Conservation (phyloP, 2,329 filamentous ascomycete genomes). For the Pestalotiopsis sp. region DNA sequence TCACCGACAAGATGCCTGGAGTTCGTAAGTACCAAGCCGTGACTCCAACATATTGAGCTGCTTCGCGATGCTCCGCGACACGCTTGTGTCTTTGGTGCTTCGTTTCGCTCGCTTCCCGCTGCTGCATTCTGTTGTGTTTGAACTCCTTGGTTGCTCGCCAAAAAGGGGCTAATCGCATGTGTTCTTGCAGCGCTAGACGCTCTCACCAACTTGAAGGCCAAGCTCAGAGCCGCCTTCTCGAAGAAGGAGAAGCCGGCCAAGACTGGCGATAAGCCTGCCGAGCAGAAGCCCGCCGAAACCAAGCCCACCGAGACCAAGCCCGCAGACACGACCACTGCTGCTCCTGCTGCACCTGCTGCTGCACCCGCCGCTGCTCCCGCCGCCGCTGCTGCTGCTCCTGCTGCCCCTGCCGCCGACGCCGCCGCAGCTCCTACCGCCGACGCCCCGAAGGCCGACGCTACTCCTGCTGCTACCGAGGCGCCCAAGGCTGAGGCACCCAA, state of each 20-base stretch:
- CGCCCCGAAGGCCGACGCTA: constrained; percentile 9
- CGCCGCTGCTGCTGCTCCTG: constrained; percentile 16
- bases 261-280: constrained; percentile 34
- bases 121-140: neutral
- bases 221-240: constrained; percentile 57
- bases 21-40: constrained; percentile 46
- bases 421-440: constrained; percentile 17
- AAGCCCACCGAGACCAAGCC: constrained; percentile 19
- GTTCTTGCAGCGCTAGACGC: constrained; percentile 46
- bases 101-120: neutral
- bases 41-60: neutral
- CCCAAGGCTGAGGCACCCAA: constrained; percentile 24
- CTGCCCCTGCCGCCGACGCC: constrained; percentile 19
- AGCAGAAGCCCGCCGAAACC: constrained; percentile 18
- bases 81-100: neutral
- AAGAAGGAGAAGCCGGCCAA: constrained; percentile 40
- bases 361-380: constrained; percentile 19
- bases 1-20: constrained; percentile 48
- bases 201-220: constrained; percentile 58
- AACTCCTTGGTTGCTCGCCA: neutral
- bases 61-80: neutral
- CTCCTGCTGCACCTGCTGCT: constrained; percentile 21
- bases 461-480: constrained; percentile 21
- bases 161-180: neutral
- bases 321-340: constrained; percentile 17